Evolutionary conservation across 345 rosid genomes (phyloP).

Genomic region (Firmiana major): DNA sequence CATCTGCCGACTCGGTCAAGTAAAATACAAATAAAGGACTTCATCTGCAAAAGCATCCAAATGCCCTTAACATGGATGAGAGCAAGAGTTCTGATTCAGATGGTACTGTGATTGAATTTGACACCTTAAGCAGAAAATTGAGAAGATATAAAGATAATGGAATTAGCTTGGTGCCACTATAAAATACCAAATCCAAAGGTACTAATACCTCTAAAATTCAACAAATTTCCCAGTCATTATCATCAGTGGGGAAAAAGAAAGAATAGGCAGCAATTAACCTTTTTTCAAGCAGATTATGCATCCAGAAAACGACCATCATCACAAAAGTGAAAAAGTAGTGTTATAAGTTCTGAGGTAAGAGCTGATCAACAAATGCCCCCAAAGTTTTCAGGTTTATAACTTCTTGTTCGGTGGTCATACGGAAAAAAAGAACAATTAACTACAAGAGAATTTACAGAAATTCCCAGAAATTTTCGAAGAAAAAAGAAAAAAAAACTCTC

Average conservation of each 20-base stretch:
- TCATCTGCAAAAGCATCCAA: not conserved
- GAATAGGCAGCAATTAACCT: not conserved
- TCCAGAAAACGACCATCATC: conserved; percentile 12
- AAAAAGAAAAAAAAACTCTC: not conserved
- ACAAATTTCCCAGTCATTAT: not conserved
- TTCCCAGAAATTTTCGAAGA: not conserved
- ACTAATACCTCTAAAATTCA: not conserved
- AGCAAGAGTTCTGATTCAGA: not conserved
- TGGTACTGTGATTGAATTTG: not conserved
- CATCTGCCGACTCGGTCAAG: not conserved
- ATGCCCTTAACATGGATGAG: not conserved
- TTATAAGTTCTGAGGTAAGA: not conserved
- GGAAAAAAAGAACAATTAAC: not conserved
- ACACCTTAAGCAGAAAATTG: not conserved
- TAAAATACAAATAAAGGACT: not conserved
- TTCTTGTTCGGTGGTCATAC: not conserved
- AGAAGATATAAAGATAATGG: not conserved
- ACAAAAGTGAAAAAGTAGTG: not conserved
- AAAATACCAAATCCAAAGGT: not conserved
- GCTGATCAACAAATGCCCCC: not conserved
- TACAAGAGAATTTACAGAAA: not conserved
- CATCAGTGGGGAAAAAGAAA: not conserved
- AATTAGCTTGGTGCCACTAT: not conserved
- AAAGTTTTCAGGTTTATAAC: conserved; percentile 4
- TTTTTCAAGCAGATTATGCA: conserved; percentile 7